Evolutionary conservation across 164 flowering plant species (phyloP), one percentile per base, ranked within the genome.

Genomic region (Vitis rotundifolia): DNA sequence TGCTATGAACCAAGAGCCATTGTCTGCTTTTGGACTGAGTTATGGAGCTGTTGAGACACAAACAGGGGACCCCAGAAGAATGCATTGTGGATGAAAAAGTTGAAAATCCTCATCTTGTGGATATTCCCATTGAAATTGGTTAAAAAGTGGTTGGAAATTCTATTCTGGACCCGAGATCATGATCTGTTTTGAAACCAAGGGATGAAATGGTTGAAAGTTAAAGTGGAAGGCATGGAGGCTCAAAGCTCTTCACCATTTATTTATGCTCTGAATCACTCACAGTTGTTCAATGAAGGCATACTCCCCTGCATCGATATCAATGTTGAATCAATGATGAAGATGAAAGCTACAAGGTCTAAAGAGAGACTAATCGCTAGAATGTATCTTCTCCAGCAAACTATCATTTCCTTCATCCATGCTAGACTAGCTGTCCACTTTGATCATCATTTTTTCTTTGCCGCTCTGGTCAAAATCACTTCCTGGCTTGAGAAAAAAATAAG

Each of bases 391-490:
- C 90, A 89, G 84, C 94, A 90, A 66, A 86, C 96, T 5, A 82
- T 93, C 51, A 76, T 89, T 52, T 82, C 91, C 69, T 93, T 95
- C 80, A 57, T 91, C 69, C 75, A 90, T 70, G 66, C 90, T 69
- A 95, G 93, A 82, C 91, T 89, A 77, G 51, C 89, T 64, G 88
- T 91, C 73, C 86, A 93, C 73, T 88, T 97, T 31, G 88, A 88
- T 52, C 99, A 93, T 69, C 93, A 94, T 3, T 95, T 95, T 69
- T 91, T 94, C 53, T 91, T 91, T 53, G 80, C 88, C 54, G 69
- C 78, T 47, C 84, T 92, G 18, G 78, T 80, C 13, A 89, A 88
- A 72, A 73, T 92, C 67, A 85, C 84, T 54, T 81, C 85, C 54
- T 89, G 91, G 97, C n/a, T n/a, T n/a, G n/a, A n/a, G n/a, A n/a